Evolutionary conservation across 805 yeast species (phyloP), one percentile per base, ranked within the genome.

Genomic region (Candida cerambycidarum): DNA sequence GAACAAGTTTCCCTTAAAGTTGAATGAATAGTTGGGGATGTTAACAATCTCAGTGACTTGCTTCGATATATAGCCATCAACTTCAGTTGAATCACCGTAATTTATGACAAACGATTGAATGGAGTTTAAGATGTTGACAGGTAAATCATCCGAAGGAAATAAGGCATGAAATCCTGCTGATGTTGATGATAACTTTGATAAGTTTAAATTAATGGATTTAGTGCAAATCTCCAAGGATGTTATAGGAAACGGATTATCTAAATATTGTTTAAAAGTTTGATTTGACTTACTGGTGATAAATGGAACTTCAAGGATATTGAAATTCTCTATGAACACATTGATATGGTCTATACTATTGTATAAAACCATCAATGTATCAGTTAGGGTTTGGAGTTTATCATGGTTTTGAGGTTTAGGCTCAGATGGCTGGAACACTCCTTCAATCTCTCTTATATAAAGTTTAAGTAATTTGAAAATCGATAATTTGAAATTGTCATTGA

Each of bases 81-180:
- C 9, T 9, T 41, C 43, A 1, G 23, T 32, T 11, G 13, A 25
- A 7, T 36, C 42, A 1, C 55, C 47, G 39, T 58, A 64, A 31
- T 57, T 51, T 5, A 65, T 44, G 17, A 55, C 56, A 14, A 70
- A 45, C 10, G 65, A 47, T 55, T 65, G 73, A 1, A 66, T 41
- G 0, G 73, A 60, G 6, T 54, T 45, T 8, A 67, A 58, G 25
- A 62, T 45, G 33, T 69, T 69, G 16, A 67, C 46, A 2, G 75
- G 75, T 6, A 40, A 42, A 40, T 68, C 72, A 3, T 42, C 33
- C 1, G 42, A 31, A 2, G 63, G 58, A 49, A 70, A 71, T 13
- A 67, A 52, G 5, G 63, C 62, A 31, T 67, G 68, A 46, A 61
- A 71, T 0, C 75, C 76, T 3, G 75, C 73, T 37, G 70, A 30